Conservation (phyloP, 306 rosid species). For the Heteromeles arbutifolia region DNA sequence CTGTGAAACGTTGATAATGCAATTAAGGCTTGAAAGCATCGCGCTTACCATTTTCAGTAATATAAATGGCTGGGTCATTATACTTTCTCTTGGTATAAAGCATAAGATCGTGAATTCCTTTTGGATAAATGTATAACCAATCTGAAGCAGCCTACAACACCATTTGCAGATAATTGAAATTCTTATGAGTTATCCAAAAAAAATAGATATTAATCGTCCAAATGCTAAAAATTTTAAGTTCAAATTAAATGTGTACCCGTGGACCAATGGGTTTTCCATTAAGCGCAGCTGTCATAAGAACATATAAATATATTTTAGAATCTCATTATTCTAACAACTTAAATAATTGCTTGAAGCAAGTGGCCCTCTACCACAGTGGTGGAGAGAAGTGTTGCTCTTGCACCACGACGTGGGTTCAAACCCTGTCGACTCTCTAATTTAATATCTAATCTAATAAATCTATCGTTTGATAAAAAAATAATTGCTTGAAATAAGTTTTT, state of each 20-base stretch:
- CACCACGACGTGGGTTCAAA: too few species aligned
- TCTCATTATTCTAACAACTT: not conserved
- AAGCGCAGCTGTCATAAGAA: constrained; percentile 21
- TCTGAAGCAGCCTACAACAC: constrained; percentile 14
- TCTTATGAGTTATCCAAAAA: not conserved
- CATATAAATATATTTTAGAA: not conserved
- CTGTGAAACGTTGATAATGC: not conserved
- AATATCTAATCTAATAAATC: too few species aligned
- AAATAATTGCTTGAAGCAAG: too few species aligned
- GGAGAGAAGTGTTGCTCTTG: too few species aligned
- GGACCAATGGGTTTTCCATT: constrained; percentile 45
- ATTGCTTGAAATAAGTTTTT: not conserved
- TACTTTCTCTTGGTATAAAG: constrained; percentile 24
- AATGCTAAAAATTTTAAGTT: not conserved
- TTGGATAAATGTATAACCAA: constrained; percentile 23
- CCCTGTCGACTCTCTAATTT: too few species aligned
- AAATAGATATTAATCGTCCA: too few species aligned
- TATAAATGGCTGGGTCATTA: constrained; percentile 27
- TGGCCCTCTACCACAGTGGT: too few species aligned
- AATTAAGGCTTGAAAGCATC: not conserved
- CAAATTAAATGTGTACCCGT: constrained; percentile 11
- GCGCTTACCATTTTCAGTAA: constrained; percentile 31
- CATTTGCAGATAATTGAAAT: not conserved
- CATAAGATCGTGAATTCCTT: constrained; percentile 21
- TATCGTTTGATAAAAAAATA: too few species aligned